Evolutionary conservation across 169 alveolate species (phyloP).

Genomic region (Cryptosporidium meleagridis): DNA sequence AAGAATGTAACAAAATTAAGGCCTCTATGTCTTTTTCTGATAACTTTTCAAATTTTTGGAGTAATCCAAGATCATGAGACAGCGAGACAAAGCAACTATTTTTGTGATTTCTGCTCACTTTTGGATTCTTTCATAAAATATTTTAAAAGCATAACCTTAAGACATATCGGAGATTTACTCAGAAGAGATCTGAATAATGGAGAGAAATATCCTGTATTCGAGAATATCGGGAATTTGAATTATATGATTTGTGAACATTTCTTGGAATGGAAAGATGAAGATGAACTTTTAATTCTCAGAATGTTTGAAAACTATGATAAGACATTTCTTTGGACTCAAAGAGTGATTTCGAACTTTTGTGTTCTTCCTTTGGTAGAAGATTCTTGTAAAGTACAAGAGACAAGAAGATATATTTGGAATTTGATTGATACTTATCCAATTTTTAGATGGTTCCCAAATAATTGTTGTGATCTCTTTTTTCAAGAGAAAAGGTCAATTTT

Average conservation of each 20-base stretch:
- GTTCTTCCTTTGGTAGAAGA: background rate
- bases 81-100: background rate
- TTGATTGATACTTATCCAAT: slow-evolving; percentile 63
- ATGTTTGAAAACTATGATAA: background rate
- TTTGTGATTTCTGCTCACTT: background rate
- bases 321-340: slow-evolving; percentile 3
- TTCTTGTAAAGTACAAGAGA: background rate
- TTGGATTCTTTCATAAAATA: background rate
- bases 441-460: slow-evolving; percentile 68
- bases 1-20: background rate
- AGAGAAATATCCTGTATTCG: background rate
- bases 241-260: slow-evolving; percentile 63
- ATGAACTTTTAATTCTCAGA: slow-evolving; percentile 15
- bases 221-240: slow-evolving; percentile 19
- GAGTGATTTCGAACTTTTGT: slow-evolving; percentile 23
- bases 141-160: background rate
- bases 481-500: background rate
- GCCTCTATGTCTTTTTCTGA: slow-evolving; percentile 17
- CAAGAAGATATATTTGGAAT: slow-evolving; percentile 39
- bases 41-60: background rate
- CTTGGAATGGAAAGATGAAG: slow-evolving; percentile 68
- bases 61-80: slow-evolving; percentile 12
- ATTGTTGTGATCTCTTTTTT: background rate
- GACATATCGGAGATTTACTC: slow-evolving; percentile 10
- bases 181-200: slow-evolving; percentile 16